Conservation (phyloP, 192 early-diverging fungal genomes). For the Gryganskiella cystojenkinii region DNA sequence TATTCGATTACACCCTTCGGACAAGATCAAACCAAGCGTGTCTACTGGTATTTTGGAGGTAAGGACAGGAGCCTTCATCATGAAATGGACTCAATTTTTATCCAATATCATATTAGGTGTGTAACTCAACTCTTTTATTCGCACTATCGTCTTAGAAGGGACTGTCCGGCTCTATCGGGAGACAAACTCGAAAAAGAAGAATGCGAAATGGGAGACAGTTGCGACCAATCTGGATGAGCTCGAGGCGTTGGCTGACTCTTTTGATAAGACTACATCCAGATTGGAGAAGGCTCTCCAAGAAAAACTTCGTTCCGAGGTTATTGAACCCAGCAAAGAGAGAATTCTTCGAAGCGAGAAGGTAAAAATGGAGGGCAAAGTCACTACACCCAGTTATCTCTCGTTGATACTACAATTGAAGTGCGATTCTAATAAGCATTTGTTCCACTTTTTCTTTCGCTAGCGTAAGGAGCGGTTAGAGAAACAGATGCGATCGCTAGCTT, state of each 20-base stretch:
- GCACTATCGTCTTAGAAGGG: conserved; percentile 6
- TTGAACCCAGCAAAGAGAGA: conserved; percentile 29
- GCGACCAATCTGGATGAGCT: conserved; percentile 33
- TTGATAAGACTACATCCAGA: conserved; percentile 14
- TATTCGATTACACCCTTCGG: conserved; percentile 29
- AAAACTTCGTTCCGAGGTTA: conserved; percentile 26
- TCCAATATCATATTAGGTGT: no score
- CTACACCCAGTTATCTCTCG: no score
- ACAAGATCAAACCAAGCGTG: conserved; percentile 20
- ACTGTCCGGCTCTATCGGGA: conserved; percentile 37
- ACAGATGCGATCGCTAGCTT: conserved; percentile 21
- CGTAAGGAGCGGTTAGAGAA: conserved; percentile 37
- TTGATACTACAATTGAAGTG: not conserved
- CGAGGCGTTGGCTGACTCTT: conserved; percentile 14
- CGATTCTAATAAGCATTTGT: not conserved
- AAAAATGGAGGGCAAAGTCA: not conserved
- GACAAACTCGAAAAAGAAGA: conserved; percentile 40
- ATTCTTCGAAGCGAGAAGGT: conserved; percentile 27
- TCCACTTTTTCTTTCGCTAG: not conserved
- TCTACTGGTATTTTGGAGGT: conserved; percentile 54
- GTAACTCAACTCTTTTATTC: no score
- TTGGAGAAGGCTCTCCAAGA: conserved; percentile 28
- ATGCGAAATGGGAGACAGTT: conserved; percentile 35
- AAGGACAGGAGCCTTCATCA: not conserved
- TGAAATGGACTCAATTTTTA: no score